Conservation (phyloP, 2,329 filamentous ascomycete species). For the Aspergillus caelatus region DNA sequence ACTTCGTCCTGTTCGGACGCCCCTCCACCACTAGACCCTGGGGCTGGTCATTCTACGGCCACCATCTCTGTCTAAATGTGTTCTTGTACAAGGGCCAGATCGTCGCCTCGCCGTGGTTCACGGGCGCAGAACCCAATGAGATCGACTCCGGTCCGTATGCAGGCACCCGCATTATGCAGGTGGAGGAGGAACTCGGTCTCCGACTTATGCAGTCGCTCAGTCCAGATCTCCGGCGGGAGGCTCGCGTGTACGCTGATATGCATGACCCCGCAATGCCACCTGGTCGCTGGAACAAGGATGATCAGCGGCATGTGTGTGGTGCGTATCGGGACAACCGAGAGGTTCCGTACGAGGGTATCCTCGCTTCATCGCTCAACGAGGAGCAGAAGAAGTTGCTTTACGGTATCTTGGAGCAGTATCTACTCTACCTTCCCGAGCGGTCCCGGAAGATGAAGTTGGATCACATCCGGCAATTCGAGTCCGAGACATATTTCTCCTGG, state of each 20-base stretch:
- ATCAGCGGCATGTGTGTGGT: conserved; percentile 76
- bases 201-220: conserved; percentile 68
- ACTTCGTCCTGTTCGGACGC: conserved; percentile 70
- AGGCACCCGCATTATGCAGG: conserved; percentile 67
- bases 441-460: conserved; percentile 59
- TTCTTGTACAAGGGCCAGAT: conserved; percentile 69
- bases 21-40: conserved; percentile 63
- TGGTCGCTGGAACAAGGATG: conserved; percentile 74
- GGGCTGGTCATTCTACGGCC: conserved; percentile 77
- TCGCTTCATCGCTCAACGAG: conserved; percentile 48
- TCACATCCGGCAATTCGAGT: conserved; percentile 58
- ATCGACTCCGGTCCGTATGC: conserved; percentile 67
- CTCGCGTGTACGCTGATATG: conserved; percentile 63
- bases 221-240: conserved; percentile 48
- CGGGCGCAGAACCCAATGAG: conserved; percentile 76
- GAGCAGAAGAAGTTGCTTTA: conserved; percentile 59
- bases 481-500: conserved; percentile 78
- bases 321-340: conserved; percentile 77
- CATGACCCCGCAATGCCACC: conserved; percentile 65
- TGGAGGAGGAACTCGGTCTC: conserved; percentile 67
- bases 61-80: conserved; percentile 74
- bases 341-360: conserved; percentile 72
- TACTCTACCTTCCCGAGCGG: conserved; percentile 65
- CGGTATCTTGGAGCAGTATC: conserved; percentile 64
- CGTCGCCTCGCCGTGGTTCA: conserved; percentile 74